Conservation (phyloP, 2,329 filamentous ascomycete genomes). For the Onygenales sp. region DNA sequence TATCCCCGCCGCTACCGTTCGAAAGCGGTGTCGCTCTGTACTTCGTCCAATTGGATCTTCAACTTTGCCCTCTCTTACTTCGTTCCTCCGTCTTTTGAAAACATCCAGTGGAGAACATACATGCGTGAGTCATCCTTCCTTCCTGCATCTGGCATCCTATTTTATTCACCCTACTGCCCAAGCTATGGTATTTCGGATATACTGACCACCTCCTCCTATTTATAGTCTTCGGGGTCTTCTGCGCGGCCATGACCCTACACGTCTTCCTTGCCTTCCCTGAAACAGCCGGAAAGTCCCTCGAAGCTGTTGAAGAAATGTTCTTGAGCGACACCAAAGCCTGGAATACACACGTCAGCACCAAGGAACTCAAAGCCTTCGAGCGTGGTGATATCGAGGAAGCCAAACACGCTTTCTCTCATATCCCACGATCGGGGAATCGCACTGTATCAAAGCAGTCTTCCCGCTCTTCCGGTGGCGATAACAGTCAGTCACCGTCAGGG, state of each 20-base stretch:
- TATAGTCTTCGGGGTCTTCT: slow-evolving; percentile 57
- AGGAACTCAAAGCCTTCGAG: background rate
- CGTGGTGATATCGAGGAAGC: slow-evolving; percentile 4
- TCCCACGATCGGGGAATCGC: too few species aligned
- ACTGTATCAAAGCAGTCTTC: too few species aligned
- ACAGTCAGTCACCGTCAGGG: too few species aligned
- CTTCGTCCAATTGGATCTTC: slow-evolving; percentile 9
- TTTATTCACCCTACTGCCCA: background rate
- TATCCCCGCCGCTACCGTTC: slow-evolving; percentile 5
- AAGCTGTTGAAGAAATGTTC: slow-evolving; percentile 63
- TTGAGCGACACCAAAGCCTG: background rate
- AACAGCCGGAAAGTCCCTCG: slow-evolving; percentile 57
- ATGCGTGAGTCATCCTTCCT: slow-evolving; percentile 19
- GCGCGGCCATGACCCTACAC: slow-evolving; percentile 53
- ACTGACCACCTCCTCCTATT: background rate
- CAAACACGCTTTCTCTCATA: background rate
- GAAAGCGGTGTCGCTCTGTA: slow-evolving; percentile 7
- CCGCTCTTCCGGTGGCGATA: too few species aligned
- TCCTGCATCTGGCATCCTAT: background rate
- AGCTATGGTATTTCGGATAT: background rate
- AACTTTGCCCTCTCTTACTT: slow-evolving; percentile 9
- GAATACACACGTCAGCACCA: slow-evolving; percentile 3
- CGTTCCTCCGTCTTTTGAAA: slow-evolving; percentile 5
- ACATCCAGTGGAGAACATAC: slow-evolving; percentile 9
- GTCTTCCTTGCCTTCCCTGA: slow-evolving; percentile 53